Evolutionary conservation across 108 stramenopile species (phyloP).

Genomic region (Mayamaea pseudoterrestris): DNA sequence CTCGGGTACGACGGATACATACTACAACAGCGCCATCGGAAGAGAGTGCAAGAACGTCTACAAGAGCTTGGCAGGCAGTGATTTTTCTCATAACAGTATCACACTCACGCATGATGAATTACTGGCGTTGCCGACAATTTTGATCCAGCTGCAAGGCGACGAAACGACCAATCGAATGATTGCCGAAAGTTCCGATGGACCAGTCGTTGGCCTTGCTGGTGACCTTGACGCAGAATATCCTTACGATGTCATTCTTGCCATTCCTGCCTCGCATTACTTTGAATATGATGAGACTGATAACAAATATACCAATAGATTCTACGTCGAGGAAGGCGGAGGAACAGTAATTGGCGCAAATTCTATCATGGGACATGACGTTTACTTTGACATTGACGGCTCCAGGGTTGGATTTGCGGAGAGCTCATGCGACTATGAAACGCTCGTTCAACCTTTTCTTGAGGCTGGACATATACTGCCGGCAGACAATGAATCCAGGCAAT

Average conservation of each 20-base stretch:
- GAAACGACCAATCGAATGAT: conserved; percentile 14
- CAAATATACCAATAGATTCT: conserved; percentile 60
- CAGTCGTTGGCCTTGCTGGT: conserved; percentile 36
- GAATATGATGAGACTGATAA: conserved; percentile 36
- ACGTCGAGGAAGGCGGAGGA: conserved; percentile 65
- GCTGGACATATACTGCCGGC: background rate
- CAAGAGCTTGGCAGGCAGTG: conserved; percentile 41
- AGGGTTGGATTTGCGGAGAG: conserved; percentile 86
- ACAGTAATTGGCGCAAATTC: conserved; percentile 90
- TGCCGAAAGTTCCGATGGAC: conserved; percentile 14
- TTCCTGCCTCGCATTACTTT: conserved; percentile 77
- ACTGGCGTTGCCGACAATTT: conserved; percentile 61
- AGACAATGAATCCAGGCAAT: too few relatives aligned
- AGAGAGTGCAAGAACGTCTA: conserved; percentile 44
- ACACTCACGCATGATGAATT: conserved; percentile 41
- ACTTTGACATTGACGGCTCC: conserved; percentile 68
- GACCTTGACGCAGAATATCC: conserved; percentile 39
- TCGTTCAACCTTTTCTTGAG: conserved; percentile 1
- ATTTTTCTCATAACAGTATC: conserved; percentile 24
- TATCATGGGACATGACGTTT: conserved; percentile 90
- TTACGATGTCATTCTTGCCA: conserved; percentile 59
- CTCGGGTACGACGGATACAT: conserved; percentile 95
- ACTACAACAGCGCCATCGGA: conserved; percentile 45
- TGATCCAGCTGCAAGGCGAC: conserved; percentile 57
- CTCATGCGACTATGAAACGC: conserved; percentile 57